Percentiles rank a stretch among this genome's conserved stretches.
Conservation (phyloP, 257 asterid species). For the Vinca minor region DNA sequence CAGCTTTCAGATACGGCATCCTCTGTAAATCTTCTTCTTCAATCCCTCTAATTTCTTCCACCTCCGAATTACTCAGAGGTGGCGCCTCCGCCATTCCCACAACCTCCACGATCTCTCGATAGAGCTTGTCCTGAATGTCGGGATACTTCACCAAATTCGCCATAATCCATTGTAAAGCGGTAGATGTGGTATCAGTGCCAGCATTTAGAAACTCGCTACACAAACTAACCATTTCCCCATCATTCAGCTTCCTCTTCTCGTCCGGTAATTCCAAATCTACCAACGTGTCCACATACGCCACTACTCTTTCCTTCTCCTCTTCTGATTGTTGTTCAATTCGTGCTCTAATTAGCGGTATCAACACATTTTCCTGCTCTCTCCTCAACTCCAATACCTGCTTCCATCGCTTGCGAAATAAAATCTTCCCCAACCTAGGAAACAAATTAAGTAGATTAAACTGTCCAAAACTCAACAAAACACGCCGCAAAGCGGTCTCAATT, state of each 20-base stretch:
- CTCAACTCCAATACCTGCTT: slow-evolving; percentile 32
- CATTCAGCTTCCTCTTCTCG: slow-evolving; percentile 37
- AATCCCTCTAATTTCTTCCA: slow-evolving; percentile 11
- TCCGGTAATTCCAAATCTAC: slow-evolving; percentile 40
- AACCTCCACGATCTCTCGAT: slow-evolving; percentile 33
- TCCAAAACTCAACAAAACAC: slow-evolving; percentile 21
- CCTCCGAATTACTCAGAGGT: neutral
- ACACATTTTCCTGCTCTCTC: slow-evolving; percentile 30
- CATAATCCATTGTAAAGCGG: slow-evolving; percentile 61
- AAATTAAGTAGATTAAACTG: slow-evolving; percentile 30
- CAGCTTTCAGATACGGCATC: slow-evolving; percentile 53
- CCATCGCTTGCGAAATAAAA: slow-evolving; percentile 38
- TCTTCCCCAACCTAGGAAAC: slow-evolving; percentile 41
- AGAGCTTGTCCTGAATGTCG: slow-evolving; percentile 34
- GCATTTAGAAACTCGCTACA: slow-evolving; percentile 52
- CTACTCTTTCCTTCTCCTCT: neutral
- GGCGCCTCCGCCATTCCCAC: slow-evolving; percentile 16
- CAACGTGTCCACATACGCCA: slow-evolving; percentile 54
- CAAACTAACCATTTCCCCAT: slow-evolving; percentile 40
- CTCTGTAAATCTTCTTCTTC: slow-evolving; percentile 47
- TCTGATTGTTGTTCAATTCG: slow-evolving; percentile 21
- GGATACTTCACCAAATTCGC: slow-evolving; percentile 61
- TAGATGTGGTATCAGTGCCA: slow-evolving; percentile 62
- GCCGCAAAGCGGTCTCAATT: slow-evolving; percentile 33
- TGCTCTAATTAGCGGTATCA: slow-evolving; percentile 43